Evolutionary conservation across 805 yeast genomes (phyloP), one percentile per base, ranked within the genome.

Genomic region (Debaryomyces tyrocola): DNA sequence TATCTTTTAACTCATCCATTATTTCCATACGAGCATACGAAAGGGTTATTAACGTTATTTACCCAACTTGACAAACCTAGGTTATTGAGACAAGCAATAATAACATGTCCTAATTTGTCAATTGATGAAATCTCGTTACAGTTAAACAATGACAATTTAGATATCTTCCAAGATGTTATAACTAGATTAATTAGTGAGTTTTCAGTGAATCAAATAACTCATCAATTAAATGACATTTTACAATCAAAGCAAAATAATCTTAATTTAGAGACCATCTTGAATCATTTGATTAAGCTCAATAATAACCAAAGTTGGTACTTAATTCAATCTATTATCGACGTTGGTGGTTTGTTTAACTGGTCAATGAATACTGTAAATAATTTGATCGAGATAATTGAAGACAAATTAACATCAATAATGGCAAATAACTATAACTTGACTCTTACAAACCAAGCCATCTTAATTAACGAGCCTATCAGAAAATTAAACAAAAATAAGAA

Each of bases 1-100:
- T 91, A 88, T 59, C 73, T 91, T 29, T 73, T 92, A 51, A 87
- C 96, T 2, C 96, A 92, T 68, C 97, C 97, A 14, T 68, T 89
- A 15, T 90, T 85, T 66, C 97, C 97, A 8, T 64, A 71, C 12
- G 67, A 74, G 15, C 78, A 74, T 49, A 73, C 88, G 8, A 64
- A 68, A 4, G 83, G 82, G 1, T 62, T 91, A 38, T 66, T 92
- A 37, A 59, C 71, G 12, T 69, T 89, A 21, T 74, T 75, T 39
- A 51, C 59, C 18, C 49, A 54, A 3, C 42, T 56, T 24, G 66
- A 77, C 9, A 73, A 78, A 48, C 84, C 89, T 33, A 78, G 86
- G 49, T 73, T 90, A 47, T 75, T 85, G 63, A 82, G 90, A 66
- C 96, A 87, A 63, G 92, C 95, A 1, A 79, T 90, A 41, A 87